These are phyloP conservation scores for Saccharomycopsis synnaedendra DNA, from an alignment of 805 yeast genomes.

Conservation along the genomic window DNA sequence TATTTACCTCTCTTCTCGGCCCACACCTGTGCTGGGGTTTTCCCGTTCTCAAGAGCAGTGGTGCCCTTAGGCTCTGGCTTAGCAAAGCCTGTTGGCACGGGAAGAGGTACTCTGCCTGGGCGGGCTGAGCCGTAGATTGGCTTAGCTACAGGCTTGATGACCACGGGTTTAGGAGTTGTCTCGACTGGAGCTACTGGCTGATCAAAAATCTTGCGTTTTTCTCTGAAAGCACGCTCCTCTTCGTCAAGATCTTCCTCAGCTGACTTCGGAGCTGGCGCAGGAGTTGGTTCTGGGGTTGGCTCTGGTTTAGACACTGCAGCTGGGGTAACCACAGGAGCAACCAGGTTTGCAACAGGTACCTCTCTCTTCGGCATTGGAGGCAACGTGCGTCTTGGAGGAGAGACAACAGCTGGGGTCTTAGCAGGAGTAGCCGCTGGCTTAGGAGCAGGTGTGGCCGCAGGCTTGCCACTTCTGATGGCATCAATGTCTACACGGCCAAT, in stretches of 20 bases:
- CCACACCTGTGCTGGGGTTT: conserved; percentile 93
- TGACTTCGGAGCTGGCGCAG: conserved; percentile 9
- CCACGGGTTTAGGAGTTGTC: not conserved
- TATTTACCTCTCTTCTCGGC: conserved; percentile 78
- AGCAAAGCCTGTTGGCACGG: conserved; percentile 22
- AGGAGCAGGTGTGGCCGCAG: conserved; percentile 23
- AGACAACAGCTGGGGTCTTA: not conserved
- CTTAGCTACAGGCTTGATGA: conserved; percentile 1
- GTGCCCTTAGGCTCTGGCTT: conserved; percentile 33
- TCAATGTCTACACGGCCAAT: conserved; percentile 49
- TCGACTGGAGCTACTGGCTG: conserved; percentile 5
- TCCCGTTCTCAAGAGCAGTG: conserved; percentile 57
- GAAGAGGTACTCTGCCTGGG: conserved; percentile 8
- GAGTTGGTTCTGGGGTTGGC: conserved; percentile 5
- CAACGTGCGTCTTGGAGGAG: not conserved
- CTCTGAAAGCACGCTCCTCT: conserved; percentile 16
- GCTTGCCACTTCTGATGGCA: conserved; percentile 32
- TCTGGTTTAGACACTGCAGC: not conserved
- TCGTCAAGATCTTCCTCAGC: conserved; percentile 18
- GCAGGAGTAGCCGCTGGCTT: conserved; percentile 12
- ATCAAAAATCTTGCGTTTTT: conserved; percentile 13
- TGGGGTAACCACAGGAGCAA: not conserved
- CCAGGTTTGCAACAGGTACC: not conserved
- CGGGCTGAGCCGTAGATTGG: conserved; percentile 1
- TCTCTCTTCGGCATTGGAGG: not conserved